Evolutionary conservation across 2,329 filamentous ascomycete species (phyloP).

Genomic region (Colletotrichum cordylinicola): DNA sequence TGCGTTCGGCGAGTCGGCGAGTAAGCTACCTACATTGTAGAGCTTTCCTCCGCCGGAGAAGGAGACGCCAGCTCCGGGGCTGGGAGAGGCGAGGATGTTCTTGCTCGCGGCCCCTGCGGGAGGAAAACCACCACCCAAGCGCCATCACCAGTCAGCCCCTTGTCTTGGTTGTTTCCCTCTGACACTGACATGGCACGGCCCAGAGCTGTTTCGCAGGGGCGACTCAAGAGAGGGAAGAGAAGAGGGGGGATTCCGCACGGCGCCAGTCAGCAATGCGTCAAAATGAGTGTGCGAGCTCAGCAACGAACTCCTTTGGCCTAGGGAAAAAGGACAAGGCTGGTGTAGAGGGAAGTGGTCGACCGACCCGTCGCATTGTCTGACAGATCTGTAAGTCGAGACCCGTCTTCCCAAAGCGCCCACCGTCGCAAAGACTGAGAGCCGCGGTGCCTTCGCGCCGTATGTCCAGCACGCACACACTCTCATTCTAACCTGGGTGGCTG

Average conservation of each 20-base stretch:
- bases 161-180: not conserved
- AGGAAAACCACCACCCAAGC: not conserved
- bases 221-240: not conserved
- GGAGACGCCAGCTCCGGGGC: not conserved
- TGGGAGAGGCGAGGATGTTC: not conserved
- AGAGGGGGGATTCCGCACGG: not conserved
- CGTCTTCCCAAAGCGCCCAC: not conserved
- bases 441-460: not conserved
- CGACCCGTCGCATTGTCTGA: not conserved
- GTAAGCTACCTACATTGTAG: not conserved
- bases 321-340: not conserved
- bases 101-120: not conserved
- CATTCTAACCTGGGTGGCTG: not conserved
- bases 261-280: slow-evolving; percentile 7
- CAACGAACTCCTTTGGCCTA: not conserved
- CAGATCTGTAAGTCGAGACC: not conserved
- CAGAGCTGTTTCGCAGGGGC: slow-evolving; percentile 6
- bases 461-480: not conserved
- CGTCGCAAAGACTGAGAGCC: not conserved
- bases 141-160: not conserved
- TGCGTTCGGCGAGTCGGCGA: not conserved
- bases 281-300: not conserved
- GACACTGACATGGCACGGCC: slow-evolving; percentile 8
- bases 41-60: not conserved
- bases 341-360: not conserved